Base-by-base conservation (phyloP, 768 basidiomycete species). In the Arthromyces matolae region DNA sequence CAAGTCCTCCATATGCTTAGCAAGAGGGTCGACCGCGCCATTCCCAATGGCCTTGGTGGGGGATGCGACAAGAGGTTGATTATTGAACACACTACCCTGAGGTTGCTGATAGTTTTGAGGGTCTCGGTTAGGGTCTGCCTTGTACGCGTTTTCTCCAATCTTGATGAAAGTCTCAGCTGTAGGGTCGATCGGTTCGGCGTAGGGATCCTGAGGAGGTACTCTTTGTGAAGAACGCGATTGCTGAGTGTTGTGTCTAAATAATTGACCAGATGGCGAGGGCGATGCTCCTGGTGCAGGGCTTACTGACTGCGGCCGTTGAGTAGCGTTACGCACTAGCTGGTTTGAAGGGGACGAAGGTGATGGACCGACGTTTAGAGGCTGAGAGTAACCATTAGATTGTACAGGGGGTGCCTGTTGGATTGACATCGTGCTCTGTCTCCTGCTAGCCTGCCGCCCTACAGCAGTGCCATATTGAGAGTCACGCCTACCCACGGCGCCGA, bases 91-190 rank as follows among this genome's bases (percentile, higher is more conserved):
- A 8, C 64, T 56, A 24, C 55, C 59, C 39, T 68, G 69, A 23
- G n/a, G n/a, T n/a, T n/a, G n/a, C n/a, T n/a, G n/a, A n/a, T 50
- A 42, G 29, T 33, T 65, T 54, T 85, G 84, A n/a, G 86, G 86
- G 55, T 87, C 84, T 55, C 72, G 77, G 39, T 61, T 70, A 14
- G 77, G 74, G 63, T 89, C 83, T 8, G 85, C 86, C 36, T 72
- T 77, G 64, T 85, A 90, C 1, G 83, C 72, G 41, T 79, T 78
- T 25, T 71, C 68, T 2, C 88, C 89, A 16, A 89, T 78, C 60
- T 79, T 83, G 61, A 89, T 81, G 61, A 76, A 87, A 3, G 79
- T 83, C 53, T 82, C 75, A 9, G 81, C 75, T 3, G 67, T 79
- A 6, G 84, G 84, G 57, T 83, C 83, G 28, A 84, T 76, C 0